Conservation (phyloP, 495 filamentous ascomycete genomes). For the Trichoderma gamsii region DNA sequence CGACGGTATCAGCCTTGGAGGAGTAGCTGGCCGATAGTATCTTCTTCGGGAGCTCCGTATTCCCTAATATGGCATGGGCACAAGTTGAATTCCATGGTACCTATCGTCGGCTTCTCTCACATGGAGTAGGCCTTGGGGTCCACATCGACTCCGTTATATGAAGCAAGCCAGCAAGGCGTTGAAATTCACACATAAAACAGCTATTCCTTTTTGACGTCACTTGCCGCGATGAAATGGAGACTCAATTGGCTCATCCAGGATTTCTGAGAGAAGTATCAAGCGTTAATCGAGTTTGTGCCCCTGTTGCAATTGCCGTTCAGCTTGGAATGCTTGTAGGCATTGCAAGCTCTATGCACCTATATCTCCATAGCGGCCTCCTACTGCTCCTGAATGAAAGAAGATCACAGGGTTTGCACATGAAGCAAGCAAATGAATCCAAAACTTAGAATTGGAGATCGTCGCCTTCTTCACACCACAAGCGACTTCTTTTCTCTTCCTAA, state of each 20-base stretch:
- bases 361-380: neutral
- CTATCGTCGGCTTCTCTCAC: neutral
- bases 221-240: neutral
- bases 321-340: neutral
- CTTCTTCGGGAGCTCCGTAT: neutral
- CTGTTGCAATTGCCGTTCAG: neutral
- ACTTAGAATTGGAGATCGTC: no score
- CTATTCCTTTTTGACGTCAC: neutral
- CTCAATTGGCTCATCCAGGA: neutral
- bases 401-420: neutral
- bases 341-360: no score
- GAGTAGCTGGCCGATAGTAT: neutral
- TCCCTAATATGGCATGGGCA: neutral
- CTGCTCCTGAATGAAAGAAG: neutral
- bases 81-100: neutral
- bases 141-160: neutral
- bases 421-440: neutral
- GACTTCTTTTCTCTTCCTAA: no score
- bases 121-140: neutral
- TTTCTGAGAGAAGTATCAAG: neutral
- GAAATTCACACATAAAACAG: neutral
- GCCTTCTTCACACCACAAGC: no score
- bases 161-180: no score
- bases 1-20: neutral
- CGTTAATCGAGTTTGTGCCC: neutral